Percentiles rank a stretch among this genome's conserved stretches.
Conservation (phyloP, 2,329 filamentous ascomycete genomes). For the Talaromyces sp. region DNA sequence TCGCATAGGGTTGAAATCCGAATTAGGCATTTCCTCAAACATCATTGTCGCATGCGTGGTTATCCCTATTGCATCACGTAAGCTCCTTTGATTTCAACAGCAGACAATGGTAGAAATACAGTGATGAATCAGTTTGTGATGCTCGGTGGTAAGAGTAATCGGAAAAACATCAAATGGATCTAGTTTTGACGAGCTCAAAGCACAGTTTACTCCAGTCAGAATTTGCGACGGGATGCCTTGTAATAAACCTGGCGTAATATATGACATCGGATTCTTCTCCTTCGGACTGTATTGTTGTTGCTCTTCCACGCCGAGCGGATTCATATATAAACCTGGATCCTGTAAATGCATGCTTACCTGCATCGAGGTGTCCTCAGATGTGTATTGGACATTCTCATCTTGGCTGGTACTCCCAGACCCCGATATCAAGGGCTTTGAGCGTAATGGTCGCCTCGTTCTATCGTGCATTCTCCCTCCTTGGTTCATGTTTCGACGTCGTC, state of each 20-base stretch:
- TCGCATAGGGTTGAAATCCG: conserved; percentile 33
- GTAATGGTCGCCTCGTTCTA: neutral
- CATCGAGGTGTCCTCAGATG: neutral
- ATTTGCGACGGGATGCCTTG: conserved; percentile 2
- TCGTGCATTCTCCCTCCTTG: neutral
- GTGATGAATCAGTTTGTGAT: conserved; percentile 33
- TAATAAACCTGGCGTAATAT: neutral
- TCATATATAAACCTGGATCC: neutral
- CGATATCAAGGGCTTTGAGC: neutral
- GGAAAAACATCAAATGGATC: conserved; percentile 34
- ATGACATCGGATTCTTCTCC: neutral
- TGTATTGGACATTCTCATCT: neutral
- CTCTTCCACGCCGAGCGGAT: neutral
- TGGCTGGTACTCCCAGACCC: neutral
- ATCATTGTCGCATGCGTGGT: conserved; percentile 27
- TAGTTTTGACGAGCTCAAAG: conserved; percentile 20
- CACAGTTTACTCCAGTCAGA: conserved; percentile 23
- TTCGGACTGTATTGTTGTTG: neutral
- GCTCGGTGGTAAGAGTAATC: conserved; percentile 25
- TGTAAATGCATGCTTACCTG: neutral
- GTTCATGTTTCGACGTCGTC: conserved; percentile 13
- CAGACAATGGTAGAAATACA: conserved; percentile 19
- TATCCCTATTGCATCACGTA: conserved; percentile 18
- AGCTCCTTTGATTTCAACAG: neutral
- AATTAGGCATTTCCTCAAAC: conserved; percentile 21